Percentiles rank a stretch among this genome's conserved stretches.
These are phyloP conservation scores for Rhizopus delemar DNA, from an alignment of 371 early-diverging fungal species.

Conservation along the genomic window DNA sequence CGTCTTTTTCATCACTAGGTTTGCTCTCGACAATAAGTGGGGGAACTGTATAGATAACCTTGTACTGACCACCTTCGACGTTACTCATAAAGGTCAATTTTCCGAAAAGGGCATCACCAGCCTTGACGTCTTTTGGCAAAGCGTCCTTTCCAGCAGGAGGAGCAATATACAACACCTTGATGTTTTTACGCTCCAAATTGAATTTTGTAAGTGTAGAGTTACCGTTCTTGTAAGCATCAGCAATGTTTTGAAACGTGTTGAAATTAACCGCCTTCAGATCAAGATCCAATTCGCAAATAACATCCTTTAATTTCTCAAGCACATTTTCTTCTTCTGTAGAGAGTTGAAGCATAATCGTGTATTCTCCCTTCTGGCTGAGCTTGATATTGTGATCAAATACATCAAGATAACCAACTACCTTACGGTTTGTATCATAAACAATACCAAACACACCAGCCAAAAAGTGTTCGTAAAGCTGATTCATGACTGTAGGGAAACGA, in stretches of 20 bases:
- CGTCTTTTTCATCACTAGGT: constrained; percentile 25
- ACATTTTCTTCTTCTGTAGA: constrained; percentile 65
- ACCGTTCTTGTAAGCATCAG: constrained; percentile 52
- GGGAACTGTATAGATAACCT: constrained; percentile 62
- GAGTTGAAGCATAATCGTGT: constrained; percentile 78
- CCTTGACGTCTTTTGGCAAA: constrained; percentile 74
- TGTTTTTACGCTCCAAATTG: constrained; percentile 36
- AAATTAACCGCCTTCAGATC: constrained; percentile 61
- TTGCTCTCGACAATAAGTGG: constrained; percentile 33
- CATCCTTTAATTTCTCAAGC: constrained; percentile 71
- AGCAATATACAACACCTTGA: constrained; percentile 42
- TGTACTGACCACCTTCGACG: constrained; percentile 65
- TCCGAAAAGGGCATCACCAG: constrained; percentile 82
- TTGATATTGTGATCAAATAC: constrained; percentile 73
- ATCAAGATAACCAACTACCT: constrained; percentile 68
- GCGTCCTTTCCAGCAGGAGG: constrained; percentile 36
- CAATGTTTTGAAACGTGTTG: constrained; percentile 55
- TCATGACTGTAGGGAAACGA: constrained; percentile 64
- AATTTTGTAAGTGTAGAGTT: constrained; percentile 48
- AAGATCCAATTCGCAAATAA: constrained; percentile 68
- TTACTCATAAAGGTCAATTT: constrained; percentile 56
- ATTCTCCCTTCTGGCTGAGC: constrained; percentile 80
- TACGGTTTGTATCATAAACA: constrained; percentile 64
- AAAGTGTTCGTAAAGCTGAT: constrained; percentile 65
- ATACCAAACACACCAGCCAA: constrained; percentile 57